phyloP scores from a whole-genome alignment of 2,329 filamentous ascomycete genomes.

The Aspergillus tanneri region DNA sequence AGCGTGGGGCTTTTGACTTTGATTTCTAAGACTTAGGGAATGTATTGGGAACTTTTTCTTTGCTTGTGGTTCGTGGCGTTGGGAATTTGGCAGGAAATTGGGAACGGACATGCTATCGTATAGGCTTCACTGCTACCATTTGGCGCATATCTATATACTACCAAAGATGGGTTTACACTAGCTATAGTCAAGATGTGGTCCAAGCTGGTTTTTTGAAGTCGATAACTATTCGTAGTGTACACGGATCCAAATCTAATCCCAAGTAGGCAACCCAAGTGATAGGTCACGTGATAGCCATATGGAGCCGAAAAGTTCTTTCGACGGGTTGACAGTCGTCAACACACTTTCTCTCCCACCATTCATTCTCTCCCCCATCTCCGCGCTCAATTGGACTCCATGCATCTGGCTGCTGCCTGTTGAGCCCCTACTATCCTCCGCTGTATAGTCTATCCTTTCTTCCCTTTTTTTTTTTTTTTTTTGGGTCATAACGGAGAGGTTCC shows the following conservation, averaged over 20 bases:
- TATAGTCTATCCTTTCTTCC: background rate
- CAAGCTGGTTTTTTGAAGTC: no score
- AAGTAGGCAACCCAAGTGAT: background rate
- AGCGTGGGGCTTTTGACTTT: slow-evolving; percentile 4
- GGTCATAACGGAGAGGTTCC: background rate
- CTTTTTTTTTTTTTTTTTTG: slow-evolving; percentile 6
- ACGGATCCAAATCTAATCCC: no score
- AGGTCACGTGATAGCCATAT: slow-evolving; percentile 12
- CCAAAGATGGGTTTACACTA: no score
- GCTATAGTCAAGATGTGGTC: no score
- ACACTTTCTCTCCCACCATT: background rate
- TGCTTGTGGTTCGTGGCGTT: no score
- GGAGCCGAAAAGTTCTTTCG: slow-evolving; percentile 6
- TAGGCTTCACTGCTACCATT: no score
- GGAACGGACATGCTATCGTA: no score
- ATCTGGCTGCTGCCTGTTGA: background rate
- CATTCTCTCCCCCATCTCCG: background rate
- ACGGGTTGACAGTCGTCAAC: background rate
- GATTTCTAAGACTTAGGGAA: background rate
- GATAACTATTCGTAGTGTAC: no score
- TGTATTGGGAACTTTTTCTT: no score
- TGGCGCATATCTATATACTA: no score
- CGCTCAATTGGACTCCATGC: slow-evolving; percentile 1
- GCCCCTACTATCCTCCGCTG: background rate
- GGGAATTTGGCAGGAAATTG: no score